Evolutionary conservation across 2,329 filamentous ascomycete species (phyloP), one percentile per base, ranked within the genome.

Genomic region (Fusarium kyushuense): DNA sequence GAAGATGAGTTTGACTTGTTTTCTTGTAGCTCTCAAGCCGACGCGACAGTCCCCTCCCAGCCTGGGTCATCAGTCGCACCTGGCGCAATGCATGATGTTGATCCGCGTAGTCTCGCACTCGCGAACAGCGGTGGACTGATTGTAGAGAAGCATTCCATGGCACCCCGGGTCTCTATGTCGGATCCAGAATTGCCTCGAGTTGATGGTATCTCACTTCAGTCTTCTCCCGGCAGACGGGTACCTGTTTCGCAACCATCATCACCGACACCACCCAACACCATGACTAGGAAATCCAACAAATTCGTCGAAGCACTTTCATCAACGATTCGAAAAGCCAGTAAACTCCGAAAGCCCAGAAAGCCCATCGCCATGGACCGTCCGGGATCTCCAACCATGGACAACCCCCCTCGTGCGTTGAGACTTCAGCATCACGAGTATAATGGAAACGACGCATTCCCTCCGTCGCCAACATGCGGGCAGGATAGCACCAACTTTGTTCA

Each of bases 181-280:
- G 82, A 84, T 63, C 81, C 81, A 36, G 82, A 84, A 67, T 76
- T 84, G n/a, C 77, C 82, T 11, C 76, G 79, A 30, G 76, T 84
- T 4, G 81, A 84, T 66, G 80, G 80, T n/a, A 84, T 84, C 65
- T 81, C 81, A n/a, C 69, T 84, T 27, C 78, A 79, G 27, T 47
- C 53, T 58, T 80, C 78, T 11, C 78, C 79, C 23, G 72, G 60
- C 14, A 76, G 77, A 56, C 73, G 74, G 40, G 65, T 65, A 49
- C 71, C 74, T 46, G 65, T 69, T 59, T 78, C 76, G 27, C 72
- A 77, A 42, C 77, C 75, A 23, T 69, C 76, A 12, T 77, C 76
- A 45, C 77, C 77, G 29, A 76, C 75, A 25, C 77, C 76, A n/a
- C 75, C 75, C 13, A 77, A 61, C 21, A 76, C 73, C 25, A 67